Base-by-base conservation (phyloP, 1,139 yeast species). In the Geotrichum restrictum region DNA sequence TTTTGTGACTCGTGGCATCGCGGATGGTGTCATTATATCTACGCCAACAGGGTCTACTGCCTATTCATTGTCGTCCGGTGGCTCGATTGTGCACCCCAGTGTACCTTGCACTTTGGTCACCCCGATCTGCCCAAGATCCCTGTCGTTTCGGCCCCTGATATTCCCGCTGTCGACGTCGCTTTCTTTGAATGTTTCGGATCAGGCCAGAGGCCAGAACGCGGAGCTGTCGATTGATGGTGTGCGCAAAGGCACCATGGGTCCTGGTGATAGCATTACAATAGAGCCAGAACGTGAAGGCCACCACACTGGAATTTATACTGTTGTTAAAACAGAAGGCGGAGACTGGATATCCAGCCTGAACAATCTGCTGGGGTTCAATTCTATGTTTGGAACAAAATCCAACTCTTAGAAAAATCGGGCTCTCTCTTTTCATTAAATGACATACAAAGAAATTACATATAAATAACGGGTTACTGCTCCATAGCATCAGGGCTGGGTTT, bases 21-120 rank as follows among this genome's bases (percentile, higher is more conserved):
- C 95, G 0, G 98, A 91, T 67, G 98, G 98, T 19, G 79, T 91
- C 14, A 80, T 84, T 7, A 74, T 88, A 49, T 78, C 94, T 8
- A 86, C 97, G 0, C 98, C 98, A 10, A 91, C 98, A 0, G 98
- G 98, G 0, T 87, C 96, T 7, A 91, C 98, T 0, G 97, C 97
- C 0, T 91, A 91, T 67, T 87, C 96, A 0, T 73, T 91, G 48
- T 81, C 89, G 27, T 81, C 95, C 1, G 97, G 98, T 7, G 97
- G 98, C 1, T 82, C 96, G 10, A 91, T 91, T 54, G 93, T 88
- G 1, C 95, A 91, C 59, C 97, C 98, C 0, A 72, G 83, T 48
- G 95, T 91, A 3, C 85, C 89, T 14, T 85, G 95, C 56, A 83
- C 88, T 7, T 70, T 89, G 52, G 70, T 89, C 37, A 87, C 96